phyloP scores from a whole-genome alignment of 2,329 filamentous ascomycete species.

The Myriosclerotinia duriaeana region DNA sequence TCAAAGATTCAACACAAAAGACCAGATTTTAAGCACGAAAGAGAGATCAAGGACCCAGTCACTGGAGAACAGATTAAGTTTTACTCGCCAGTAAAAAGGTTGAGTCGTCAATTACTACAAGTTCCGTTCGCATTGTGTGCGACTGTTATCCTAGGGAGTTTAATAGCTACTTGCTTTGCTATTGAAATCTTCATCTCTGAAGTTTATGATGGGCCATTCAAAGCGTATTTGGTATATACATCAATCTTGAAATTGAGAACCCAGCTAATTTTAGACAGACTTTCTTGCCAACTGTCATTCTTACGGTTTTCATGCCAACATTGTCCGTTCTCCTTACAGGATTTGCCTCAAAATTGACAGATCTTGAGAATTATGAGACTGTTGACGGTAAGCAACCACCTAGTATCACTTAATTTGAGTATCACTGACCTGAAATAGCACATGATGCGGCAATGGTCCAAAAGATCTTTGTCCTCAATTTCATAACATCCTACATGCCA shows the following conservation, averaged over 20 bases:
- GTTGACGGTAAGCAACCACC: slow-evolving; percentile 55
- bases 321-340: slow-evolving; percentile 72
- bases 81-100: slow-evolving; percentile 62
- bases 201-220: slow-evolving; percentile 85
- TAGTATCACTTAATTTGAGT: slow-evolving; percentile 24
- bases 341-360: slow-evolving; percentile 73
- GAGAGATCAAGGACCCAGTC: slow-evolving; percentile 72
- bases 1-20: slow-evolving; percentile 77
- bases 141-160: slow-evolving; percentile 67
- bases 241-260: slow-evolving; percentile 14
- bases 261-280: slow-evolving; percentile 51
- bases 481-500: slow-evolving; percentile 91
- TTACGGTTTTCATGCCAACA: slow-evolving; percentile 79
- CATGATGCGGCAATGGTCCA: slow-evolving; percentile 82
- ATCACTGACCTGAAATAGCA: slow-evolving; percentile 45
- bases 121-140: slow-evolving; percentile 77
- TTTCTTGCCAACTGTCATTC: slow-evolving; percentile 83
- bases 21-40: slow-evolving; percentile 76
- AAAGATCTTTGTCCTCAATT: slow-evolving; percentile 95
- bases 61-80: slow-evolving; percentile 62
- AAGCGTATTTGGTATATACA: slow-evolving; percentile 70
- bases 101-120: slow-evolving; percentile 63
- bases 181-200: slow-evolving; percentile 96
- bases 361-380: slow-evolving; percentile 90
- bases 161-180: slow-evolving; percentile 84